Evolutionary conservation across 805 yeast species (phyloP), one percentile per base, ranked within the genome.

Genomic region (Candida nonsorbophila): DNA sequence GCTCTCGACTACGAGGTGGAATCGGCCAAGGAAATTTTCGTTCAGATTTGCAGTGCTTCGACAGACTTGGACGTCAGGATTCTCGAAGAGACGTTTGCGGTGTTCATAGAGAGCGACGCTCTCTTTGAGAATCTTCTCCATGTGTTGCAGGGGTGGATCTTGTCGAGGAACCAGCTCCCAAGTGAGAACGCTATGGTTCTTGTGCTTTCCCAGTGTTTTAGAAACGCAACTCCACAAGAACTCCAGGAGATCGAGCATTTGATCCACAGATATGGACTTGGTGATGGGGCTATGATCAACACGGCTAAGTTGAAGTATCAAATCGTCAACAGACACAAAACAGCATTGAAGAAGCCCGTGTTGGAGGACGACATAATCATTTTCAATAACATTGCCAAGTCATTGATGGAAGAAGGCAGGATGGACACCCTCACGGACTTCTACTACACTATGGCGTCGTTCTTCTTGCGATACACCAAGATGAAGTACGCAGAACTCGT

Each of bases 1-100:
- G 44, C 60, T 5, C 35, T 40, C 22, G 56, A 49, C 38, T 62
- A 53, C 36, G 66, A 63, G 20, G 50, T 58, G 3, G 59, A 51
- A 19, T 42, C 38, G 14, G 47, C 62, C 21, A 56, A 52, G 34
- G 30, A 32, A 4, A 26, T 57, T 6, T 47, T 58, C 5, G 33
- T 47, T 2, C 12, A 25, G 3, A 30, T 34, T 7, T 18, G 24
- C n/a, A 27, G n/a, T 3, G 16, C 10, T 3, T 27, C 28, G 12
- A 27, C 16, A 15, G 24, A 37, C 17, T 32, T 61, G 12, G 48
- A 52, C 7, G 41, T 49, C 4, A 16, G 38, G 2, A 36, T 62
- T 5, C 34, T 64, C 3, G 55, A 62, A 9, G 36, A 53, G 2
- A 41, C 54, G 6, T 29, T 60, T 6, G 29, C 28, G 13, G 47